Evolutionary conservation across 176 grass and related monocot genomes (phyloP).

Genomic region (Hsuehochloa calcarea): DNA sequence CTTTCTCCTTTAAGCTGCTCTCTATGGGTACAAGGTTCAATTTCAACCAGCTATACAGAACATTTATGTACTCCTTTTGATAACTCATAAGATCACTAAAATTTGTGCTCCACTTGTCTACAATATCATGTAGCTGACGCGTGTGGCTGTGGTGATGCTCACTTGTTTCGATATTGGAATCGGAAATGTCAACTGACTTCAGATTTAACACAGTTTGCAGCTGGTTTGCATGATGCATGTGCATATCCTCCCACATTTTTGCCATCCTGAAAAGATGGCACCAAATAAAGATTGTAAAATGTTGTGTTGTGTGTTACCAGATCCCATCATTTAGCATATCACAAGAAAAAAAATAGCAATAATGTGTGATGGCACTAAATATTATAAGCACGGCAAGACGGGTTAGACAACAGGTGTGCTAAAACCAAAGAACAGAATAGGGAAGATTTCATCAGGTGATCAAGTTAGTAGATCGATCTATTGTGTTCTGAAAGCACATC

Average conservation of each 20-base stretch:
- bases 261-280: constrained; percentile 66
- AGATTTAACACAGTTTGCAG: constrained; percentile 61
- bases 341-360: neutral
- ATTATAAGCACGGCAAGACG: neutral
- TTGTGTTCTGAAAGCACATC: constrained; percentile 19
- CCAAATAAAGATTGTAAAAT: constrained; percentile 27
- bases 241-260: constrained; percentile 95
- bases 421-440: neutral
- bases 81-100: constrained; percentile 63
- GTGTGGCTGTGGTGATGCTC: constrained; percentile 76
- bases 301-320: neutral
- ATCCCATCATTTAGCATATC: neutral
- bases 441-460: neutral
- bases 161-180: constrained; percentile 74
- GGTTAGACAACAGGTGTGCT: neutral
- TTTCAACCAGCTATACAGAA: constrained; percentile 82
- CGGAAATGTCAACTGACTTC: constrained; percentile 67
- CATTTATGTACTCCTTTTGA: constrained; percentile 82
- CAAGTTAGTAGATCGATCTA: neutral
- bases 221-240: constrained; percentile 62
- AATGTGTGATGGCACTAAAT: neutral
- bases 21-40: constrained; percentile 89
- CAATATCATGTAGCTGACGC: constrained; percentile 65
- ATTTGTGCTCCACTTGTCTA: constrained; percentile 72
- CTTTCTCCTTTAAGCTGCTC: constrained; percentile 93